phyloP scores from a whole-genome alignment of 495 filamentous ascomycete genomes.

The Talaromyces trachyspermus region DNA sequence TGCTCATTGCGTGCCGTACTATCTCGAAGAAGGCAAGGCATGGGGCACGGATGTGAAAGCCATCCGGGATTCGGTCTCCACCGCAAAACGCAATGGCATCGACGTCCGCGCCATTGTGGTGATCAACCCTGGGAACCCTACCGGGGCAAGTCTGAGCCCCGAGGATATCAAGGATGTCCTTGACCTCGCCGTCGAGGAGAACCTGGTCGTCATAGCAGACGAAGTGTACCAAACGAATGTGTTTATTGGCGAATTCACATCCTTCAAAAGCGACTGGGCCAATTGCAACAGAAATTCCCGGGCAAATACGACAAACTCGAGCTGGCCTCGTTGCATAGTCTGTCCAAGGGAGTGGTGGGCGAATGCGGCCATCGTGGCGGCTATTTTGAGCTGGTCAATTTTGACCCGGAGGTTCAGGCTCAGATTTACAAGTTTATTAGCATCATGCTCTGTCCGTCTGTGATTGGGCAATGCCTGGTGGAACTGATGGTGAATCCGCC shows the following conservation, averaged over 20 bases:
- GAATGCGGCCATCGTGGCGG: slow-evolving; percentile 97
- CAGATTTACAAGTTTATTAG: slow-evolving; percentile 98
- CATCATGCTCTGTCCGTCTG: slow-evolving; percentile 90
- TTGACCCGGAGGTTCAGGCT: slow-evolving; percentile 75
- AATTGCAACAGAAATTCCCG: slow-evolving; percentile 67
- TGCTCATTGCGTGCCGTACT: slow-evolving; percentile 84
- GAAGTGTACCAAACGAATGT: slow-evolving; percentile 99
- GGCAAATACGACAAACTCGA: slow-evolving; percentile 78
- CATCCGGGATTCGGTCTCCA: slow-evolving; percentile 62
- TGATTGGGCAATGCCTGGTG: slow-evolving; percentile 90
- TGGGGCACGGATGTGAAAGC: slow-evolving; percentile 80
- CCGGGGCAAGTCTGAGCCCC: slow-evolving; percentile 72
- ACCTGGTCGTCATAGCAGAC: slow-evolving; percentile 84
- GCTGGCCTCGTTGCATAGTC: slow-evolving; percentile 76
- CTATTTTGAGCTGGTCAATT: slow-evolving; percentile 90
- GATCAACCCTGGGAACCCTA: slow-evolving; percentile 98
- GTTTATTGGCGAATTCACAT: slow-evolving; percentile 85
- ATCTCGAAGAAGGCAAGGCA: slow-evolving; percentile 72
- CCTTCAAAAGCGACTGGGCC: slow-evolving; percentile 87
- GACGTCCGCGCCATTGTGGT: slow-evolving; percentile 90
- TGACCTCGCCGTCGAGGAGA: slow-evolving; percentile 75
- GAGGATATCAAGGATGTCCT: slow-evolving; percentile 76
- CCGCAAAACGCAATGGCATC: slow-evolving; percentile 65
- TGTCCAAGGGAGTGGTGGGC: slow-evolving; percentile 96
- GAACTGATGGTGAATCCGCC: slow-evolving; percentile 97